A percentile compares a stretch with the other conserved stretches of the same genome.
Evolutionary conservation across 306 rosid species (phyloP).

Genomic region (Sesbania bispinosa): DNA sequence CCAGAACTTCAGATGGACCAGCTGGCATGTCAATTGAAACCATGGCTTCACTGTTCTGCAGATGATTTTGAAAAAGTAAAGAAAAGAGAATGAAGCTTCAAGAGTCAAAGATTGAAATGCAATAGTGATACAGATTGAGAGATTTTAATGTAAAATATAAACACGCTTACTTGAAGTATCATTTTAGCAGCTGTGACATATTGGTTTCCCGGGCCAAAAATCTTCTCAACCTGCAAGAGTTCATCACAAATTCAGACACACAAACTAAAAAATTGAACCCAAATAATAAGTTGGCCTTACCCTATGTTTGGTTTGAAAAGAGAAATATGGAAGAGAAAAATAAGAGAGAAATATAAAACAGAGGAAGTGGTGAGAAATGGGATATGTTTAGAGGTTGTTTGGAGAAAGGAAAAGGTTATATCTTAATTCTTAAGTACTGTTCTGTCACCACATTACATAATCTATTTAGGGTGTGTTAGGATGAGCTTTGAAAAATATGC

Average conservation of each 20-base stretch:
- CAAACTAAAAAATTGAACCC: no score
- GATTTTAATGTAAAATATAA: background rate
- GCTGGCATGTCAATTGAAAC: constrained; percentile 99
- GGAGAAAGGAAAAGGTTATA: background rate
- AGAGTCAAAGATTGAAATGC: background rate
- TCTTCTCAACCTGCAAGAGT: constrained; percentile 71
- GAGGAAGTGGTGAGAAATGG: no score
- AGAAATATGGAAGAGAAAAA: no score
- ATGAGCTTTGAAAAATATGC: background rate
- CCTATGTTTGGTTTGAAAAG: no score
- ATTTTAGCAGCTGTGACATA: constrained; percentile 99
- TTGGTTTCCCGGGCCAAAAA: constrained; percentile 97
- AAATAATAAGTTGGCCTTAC: no score
- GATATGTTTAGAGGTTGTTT: no score
- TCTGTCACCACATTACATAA: no score
- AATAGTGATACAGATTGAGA: no score
- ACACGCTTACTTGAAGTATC: constrained; percentile 78
- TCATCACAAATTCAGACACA: no score
- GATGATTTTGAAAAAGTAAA: constrained; percentile 6
- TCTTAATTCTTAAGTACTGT: no score
- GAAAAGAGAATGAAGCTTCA: background rate
- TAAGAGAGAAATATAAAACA: no score
- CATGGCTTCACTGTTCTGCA: constrained; percentile 98
- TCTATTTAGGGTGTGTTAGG: background rate
- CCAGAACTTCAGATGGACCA: constrained; percentile 98